Base-by-base conservation (phyloP, 257 asterid genomes). In the Gynochthodes officinalis region DNA sequence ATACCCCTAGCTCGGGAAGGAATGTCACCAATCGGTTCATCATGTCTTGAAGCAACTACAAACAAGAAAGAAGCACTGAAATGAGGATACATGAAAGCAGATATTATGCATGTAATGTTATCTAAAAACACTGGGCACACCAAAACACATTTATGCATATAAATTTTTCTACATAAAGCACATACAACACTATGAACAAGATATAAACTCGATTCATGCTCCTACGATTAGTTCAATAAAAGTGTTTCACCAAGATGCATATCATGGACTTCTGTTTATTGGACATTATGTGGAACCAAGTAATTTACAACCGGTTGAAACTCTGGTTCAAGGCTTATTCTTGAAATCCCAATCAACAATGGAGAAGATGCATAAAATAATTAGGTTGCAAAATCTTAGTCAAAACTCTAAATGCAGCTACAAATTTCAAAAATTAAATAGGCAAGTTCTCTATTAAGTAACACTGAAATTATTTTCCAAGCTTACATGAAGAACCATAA, bases 1-100 rank as follows among this genome's bases (percentile, higher is more conserved):
- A 76, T 85, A 92, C 99, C 96, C 92, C 99, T 61, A 95, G 84
- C 75, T 95, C 95, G 84, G 98, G 97, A 83, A 95, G 93, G 85
- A 91, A 95, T 68, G 86, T 78, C 79, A 84, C 89, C 88, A 95
- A 75, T 83, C 98, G 87, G 70, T 77, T 85, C 64, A 90, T 84
- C 82, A 93, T 88, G 69, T 89, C 91, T 85, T 87, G 96, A 79
- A 94, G 98, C 89, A 95, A 87, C 99, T 95, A 83, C 64, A 82
- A 77, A 67, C 55, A 73, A 82, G n/a, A 77, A 76, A 80, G 92
- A 77, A 67, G 75, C 40, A 63, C 64, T 70, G 65, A 75, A 50
- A 44, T 2, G 21, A 21, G n/a, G 37, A 25, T 50, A 37, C 67
- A n/a, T n/a, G 61, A 67, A 23, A 33, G 35, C 25, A 48, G 40